Evolutionary conservation across 2,329 filamentous ascomycete species (phyloP).

Genomic region (Teratosphaeria nubilosa): DNA sequence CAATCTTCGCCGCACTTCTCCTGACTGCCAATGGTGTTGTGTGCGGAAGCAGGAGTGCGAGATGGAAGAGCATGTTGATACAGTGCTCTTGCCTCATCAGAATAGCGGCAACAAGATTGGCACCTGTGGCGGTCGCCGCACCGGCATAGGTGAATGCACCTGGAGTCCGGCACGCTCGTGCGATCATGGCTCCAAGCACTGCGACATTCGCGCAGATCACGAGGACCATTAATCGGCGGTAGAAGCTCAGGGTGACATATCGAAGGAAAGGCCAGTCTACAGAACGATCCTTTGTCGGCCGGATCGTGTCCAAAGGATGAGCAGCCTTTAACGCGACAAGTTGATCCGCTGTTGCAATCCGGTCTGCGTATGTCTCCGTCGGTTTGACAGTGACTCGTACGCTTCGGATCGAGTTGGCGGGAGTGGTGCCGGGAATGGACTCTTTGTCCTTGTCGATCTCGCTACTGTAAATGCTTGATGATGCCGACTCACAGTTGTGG

Average conservation of each 20-base stretch:
- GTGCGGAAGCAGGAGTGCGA: slow-evolving; percentile 24
- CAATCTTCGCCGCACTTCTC: slow-evolving; percentile 27
- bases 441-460: background rate
- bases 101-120: slow-evolving; percentile 26
- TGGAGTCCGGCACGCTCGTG: background rate
- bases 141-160: slow-evolving; percentile 11
- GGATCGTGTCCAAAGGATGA: slow-evolving; percentile 14
- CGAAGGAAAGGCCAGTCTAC: slow-evolving; percentile 15
- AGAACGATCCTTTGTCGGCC: slow-evolving; percentile 10
- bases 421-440: background rate
- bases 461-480: background rate
- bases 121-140: slow-evolving; percentile 25
- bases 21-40: slow-evolving; percentile 27
- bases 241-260: slow-evolving; percentile 23
- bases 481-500: background rate
- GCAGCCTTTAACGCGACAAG: slow-evolving; percentile 10
- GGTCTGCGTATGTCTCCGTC: slow-evolving; percentile 2
- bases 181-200: slow-evolving; percentile 5
- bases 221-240: slow-evolving; percentile 22
- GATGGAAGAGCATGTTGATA: slow-evolving; percentile 30
- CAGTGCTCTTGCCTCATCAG: slow-evolving; percentile 31
- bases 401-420: background rate
- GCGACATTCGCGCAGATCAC: slow-evolving; percentile 20
- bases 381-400: background rate
- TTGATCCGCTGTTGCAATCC: slow-evolving; percentile 15